These are phyloP conservation scores for Komagataella pseudopastoris DNA, from an alignment of 805 yeast species.

Conservation along the genomic window DNA sequence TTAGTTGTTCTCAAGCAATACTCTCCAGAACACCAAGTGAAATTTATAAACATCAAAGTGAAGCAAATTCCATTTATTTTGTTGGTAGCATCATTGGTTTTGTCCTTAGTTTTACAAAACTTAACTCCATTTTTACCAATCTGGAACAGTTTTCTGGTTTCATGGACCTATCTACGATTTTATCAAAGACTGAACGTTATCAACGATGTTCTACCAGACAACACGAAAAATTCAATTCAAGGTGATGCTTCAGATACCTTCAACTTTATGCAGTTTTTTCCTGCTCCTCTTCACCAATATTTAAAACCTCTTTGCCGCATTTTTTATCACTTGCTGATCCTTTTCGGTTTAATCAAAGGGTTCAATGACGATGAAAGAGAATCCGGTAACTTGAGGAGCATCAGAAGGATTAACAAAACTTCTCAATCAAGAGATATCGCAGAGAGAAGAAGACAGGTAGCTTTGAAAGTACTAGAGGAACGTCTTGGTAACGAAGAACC, in stretches of 20 bases:
- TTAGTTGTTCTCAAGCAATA: constrained; percentile 43
- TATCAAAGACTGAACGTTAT: constrained; percentile 35
- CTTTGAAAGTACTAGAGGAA: constrained; percentile 62
- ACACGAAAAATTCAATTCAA: constrained; percentile 26
- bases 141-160: constrained; percentile 41
- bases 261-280: constrained; percentile 75
- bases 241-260: constrained; percentile 92
- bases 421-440: constrained; percentile 35
- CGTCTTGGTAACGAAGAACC: constrained; percentile 24
- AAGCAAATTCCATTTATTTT: constrained; percentile 48
- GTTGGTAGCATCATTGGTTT: constrained; percentile 13
- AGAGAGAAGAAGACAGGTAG: constrained; percentile 68
- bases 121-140: constrained; percentile 45
- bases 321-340: constrained; percentile 22
- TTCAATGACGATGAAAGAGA: constrained; percentile 61
- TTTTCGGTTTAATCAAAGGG: constrained; percentile 38
- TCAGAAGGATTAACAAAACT: constrained; percentile 34
- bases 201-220: constrained; percentile 20
- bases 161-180: constrained; percentile 74
- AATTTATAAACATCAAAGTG: constrained; percentile 36
- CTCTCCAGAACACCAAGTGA: constrained; percentile 42
- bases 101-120: constrained; percentile 15
- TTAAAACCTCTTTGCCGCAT: constrained; percentile 37
- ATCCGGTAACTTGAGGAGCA: constrained; percentile 60
- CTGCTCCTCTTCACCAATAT: constrained; percentile 38